A percentile compares a stretch with the other conserved stretches of the same genome.
Evolutionary conservation across 2,329 filamentous ascomycete species (phyloP).

Genomic region (Ceratocystis lukuohia): DNA sequence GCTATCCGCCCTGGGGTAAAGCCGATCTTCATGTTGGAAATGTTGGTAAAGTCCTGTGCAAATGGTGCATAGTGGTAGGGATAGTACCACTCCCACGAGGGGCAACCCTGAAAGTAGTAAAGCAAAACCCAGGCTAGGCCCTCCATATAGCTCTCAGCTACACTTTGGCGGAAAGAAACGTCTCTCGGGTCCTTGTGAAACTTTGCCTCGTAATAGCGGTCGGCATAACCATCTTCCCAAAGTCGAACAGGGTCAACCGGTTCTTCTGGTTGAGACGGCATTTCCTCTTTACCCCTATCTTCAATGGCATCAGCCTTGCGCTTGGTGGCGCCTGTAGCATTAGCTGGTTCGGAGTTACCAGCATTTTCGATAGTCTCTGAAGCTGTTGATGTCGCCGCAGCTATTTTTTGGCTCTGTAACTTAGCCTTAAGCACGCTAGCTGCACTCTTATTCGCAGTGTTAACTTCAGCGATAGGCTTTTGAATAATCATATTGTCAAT

Average conservation of each 20-base stretch:
- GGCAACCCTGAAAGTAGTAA: slow-evolving; percentile 97
- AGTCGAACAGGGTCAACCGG: slow-evolving; percentile 71
- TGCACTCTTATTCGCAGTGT: slow-evolving; percentile 83
- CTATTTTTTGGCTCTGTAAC: slow-evolving; percentile 38
- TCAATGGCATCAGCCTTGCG: slow-evolving; percentile 63
- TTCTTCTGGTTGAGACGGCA: slow-evolving; percentile 45
- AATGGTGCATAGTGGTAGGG: slow-evolving; percentile 98
- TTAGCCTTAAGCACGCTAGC: slow-evolving; percentile 76
- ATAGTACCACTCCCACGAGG: slow-evolving; percentile 99
- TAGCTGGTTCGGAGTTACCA: neutral
- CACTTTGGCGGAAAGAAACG: slow-evolving; percentile 72
- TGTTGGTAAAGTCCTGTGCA: slow-evolving; percentile 80
- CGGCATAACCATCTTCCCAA: slow-evolving; percentile 91
- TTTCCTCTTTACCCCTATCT: slow-evolving; percentile 36
- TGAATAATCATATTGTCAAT: slow-evolving; percentile 77
- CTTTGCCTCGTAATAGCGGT: slow-evolving; percentile 95
- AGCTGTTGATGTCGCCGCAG: no score
- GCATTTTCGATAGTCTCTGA: neutral
- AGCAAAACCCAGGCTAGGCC: slow-evolving; percentile 88
- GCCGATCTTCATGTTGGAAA: slow-evolving; percentile 62
- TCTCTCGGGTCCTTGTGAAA: slow-evolving; percentile 75
- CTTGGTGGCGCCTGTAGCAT: slow-evolving; percentile 37
- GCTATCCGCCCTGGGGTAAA: slow-evolving; percentile 81
- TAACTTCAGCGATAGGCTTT: slow-evolving; percentile 56
- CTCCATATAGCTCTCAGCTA: slow-evolving; percentile 84